These are phyloP conservation scores for Lactarius hatsudake DNA, from an alignment of 768 basidiomycete species.

Conservation along the genomic window DNA sequence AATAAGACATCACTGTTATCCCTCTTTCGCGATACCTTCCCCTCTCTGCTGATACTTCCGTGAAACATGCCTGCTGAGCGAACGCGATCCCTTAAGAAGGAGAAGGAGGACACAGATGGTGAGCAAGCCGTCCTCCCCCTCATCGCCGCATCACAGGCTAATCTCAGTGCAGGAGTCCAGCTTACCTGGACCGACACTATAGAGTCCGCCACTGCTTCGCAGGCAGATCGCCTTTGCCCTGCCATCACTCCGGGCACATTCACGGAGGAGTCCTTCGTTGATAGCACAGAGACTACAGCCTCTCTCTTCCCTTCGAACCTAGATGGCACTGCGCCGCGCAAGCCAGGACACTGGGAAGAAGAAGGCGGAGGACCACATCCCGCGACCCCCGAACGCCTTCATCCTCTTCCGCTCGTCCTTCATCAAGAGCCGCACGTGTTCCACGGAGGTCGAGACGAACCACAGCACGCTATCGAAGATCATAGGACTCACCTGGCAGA, in stretches of 20 bases:
- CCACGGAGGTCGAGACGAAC: slow-evolving; percentile 74
- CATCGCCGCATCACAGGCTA: not conserved
- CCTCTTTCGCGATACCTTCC: slow-evolving; percentile 12
- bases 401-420: slow-evolving; percentile 84
- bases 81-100: slow-evolving; percentile 25
- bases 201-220: slow-evolving; percentile 38
- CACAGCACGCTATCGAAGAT: slow-evolving; percentile 84
- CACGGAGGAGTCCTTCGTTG: slow-evolving; percentile 44
- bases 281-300: slow-evolving; percentile 41
- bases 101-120: slow-evolving; percentile 21
- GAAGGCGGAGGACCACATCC: slow-evolving; percentile 73
- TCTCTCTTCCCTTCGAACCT: slow-evolving; percentile 56
- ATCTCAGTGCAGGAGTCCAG: slow-evolving; percentile 34
- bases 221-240: slow-evolving; percentile 52
- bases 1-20: slow-evolving; percentile 16
- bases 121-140: not conserved
- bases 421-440: slow-evolving; percentile 74
- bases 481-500: slow-evolving; percentile 81
- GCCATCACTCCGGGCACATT: slow-evolving; percentile 58
- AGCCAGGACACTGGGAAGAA: slow-evolving; percentile 61
- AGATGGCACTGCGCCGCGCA: slow-evolving; percentile 39
- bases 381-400: slow-evolving; percentile 83
- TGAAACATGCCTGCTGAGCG: slow-evolving; percentile 28
- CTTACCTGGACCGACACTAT: slow-evolving; percentile 47
- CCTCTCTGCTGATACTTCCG: not conserved